Evolutionary conservation across 1,284 basidiomycete genomes (phyloP).

Genomic region (Chalciporus sp.): DNA sequence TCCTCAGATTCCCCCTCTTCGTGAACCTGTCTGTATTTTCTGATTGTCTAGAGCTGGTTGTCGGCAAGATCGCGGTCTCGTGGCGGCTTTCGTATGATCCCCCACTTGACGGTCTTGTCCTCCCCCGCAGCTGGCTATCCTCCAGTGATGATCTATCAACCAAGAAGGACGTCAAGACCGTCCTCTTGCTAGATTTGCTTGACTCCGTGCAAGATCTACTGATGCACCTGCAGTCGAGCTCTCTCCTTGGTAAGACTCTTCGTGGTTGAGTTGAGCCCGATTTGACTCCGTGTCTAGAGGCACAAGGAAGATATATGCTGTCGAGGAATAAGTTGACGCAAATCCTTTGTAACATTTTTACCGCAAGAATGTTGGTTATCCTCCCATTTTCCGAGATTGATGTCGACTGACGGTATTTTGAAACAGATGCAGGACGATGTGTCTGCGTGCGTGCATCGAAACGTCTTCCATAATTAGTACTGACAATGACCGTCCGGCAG

Average conservation of each 20-base stretch:
- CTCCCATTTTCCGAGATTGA: background rate
- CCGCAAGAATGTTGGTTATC: constrained; percentile 27
- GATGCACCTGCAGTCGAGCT: constrained; percentile 15
- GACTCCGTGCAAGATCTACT: constrained; percentile 8
- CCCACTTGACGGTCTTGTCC: constrained; percentile 43
- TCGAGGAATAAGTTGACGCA: constrained; percentile 25
- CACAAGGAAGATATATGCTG: constrained; percentile 18
- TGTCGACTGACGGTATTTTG: background rate
- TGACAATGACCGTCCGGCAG: constrained; percentile 4
- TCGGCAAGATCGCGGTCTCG: constrained; percentile 40
- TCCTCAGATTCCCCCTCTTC: constrained; percentile 35
- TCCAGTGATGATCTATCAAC: constrained; percentile 29
- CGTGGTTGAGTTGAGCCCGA: background rate
- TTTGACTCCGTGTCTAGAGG: background rate
- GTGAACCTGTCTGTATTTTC: constrained; percentile 48
- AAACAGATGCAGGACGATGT: constrained; percentile 28
- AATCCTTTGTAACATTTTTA: constrained; percentile 24
- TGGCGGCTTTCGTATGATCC: constrained; percentile 22
- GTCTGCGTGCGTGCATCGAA: constrained; percentile 24
- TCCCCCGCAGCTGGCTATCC: constrained; percentile 52
- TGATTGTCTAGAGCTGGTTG: constrained; percentile 47
- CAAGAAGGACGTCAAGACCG: constrained; percentile 18
- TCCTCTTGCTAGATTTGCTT: constrained; percentile 12
- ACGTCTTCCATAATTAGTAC: background rate
- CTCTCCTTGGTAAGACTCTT: constrained; percentile 11